These are phyloP conservation scores for Articulospora tetracladia DNA, from an alignment of 495 filamentous ascomycete genomes.

Conservation along the genomic window DNA sequence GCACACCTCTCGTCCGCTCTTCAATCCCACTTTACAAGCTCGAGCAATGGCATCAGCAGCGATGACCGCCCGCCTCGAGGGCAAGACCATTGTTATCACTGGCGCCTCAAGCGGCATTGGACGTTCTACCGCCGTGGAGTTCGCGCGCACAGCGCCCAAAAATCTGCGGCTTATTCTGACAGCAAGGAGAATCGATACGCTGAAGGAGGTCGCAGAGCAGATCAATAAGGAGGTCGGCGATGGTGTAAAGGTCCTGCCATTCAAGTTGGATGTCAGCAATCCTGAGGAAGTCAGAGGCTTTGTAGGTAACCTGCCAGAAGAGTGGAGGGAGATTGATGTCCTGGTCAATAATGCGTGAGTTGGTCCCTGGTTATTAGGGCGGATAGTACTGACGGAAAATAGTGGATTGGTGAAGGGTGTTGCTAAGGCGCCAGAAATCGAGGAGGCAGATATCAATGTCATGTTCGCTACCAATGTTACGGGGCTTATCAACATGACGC, in stretches of 20 bases:
- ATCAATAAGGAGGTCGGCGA: conserved; percentile 77
- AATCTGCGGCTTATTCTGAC: conserved; percentile 83
- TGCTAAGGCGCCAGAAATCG: conserved; percentile 81
- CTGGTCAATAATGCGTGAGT: conserved; percentile 96
- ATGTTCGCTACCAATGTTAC: conserved; percentile 95
- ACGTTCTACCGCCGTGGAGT: conserved; percentile 79
- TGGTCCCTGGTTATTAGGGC: neutral
- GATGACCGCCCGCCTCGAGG: conserved; percentile 79
- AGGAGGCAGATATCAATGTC: conserved; percentile 72
- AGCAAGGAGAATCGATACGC: conserved; percentile 73
- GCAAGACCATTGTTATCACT: conserved; percentile 92
- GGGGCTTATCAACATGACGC: conserved; percentile 95
- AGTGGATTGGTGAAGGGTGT: conserved; percentile 87
- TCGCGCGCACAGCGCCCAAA: conserved; percentile 79
- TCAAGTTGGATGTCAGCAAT: conserved; percentile 85
- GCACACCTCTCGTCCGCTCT: neutral
- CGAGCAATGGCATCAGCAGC: conserved; percentile 66
- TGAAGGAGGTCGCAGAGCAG: conserved; percentile 71
- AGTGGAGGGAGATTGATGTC: conserved; percentile 83
- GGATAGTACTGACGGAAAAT: conserved; percentile 9
- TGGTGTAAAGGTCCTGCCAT: conserved; percentile 75
- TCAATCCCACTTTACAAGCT: neutral
- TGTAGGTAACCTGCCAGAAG: conserved; percentile 68
- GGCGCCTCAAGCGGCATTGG: conserved; percentile 95
- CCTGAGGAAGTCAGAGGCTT: conserved; percentile 73